Evolutionary conservation across 495 filamentous ascomycete species (phyloP), one percentile per base, ranked within the genome.

Genomic region (Ramalina peruviana): DNA sequence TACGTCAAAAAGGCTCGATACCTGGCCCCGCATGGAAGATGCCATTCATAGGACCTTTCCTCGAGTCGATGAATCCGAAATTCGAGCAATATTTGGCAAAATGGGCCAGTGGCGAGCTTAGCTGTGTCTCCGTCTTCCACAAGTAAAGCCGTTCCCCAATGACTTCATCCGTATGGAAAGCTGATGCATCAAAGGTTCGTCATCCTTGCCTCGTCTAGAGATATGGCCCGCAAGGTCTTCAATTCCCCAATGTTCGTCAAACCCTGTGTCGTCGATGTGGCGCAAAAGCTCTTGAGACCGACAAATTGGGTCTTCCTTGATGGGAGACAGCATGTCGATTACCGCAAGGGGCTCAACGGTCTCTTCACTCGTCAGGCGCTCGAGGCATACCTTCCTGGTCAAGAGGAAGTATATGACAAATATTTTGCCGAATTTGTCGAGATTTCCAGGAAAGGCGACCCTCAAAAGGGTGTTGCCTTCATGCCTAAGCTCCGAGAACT

Each of bases 241-340:
- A 97, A 97, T 69, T 90, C 88, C 51, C 92, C 92, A 16, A 58
- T 66, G 41, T 97, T 81, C 59, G 92, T 94, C 56, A 95, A 95
- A 71, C 92, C 92, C 27, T 97, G 92, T 65, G 88, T 98, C 43
- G 92, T 98, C 52, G 93, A 97, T 69, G 80, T 82, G 41, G 93
- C 92, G 39, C 81, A 88, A 71, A 97, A 97, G 70, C 81, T 98
- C 42, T 81, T 98, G 51, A 86, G 92, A 36, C 78, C 82, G 51
- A 81, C 75, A 55, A 97, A 96, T 71, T 98, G 89, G 89, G 92
- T 98, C 7, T 98, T 98, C 72, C 71, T 98, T 59, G 92, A 97
- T 63, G 92, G 92, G 54, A 90, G 87, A 66, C 81, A 80, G 41
- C 92, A 98, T 60, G 86, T 95, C 50, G 92, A 98, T 52, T 98